Evolutionary conservation across 2,329 filamentous ascomycete genomes (phyloP).

Genomic region (Colletotrichum trifolii): DNA sequence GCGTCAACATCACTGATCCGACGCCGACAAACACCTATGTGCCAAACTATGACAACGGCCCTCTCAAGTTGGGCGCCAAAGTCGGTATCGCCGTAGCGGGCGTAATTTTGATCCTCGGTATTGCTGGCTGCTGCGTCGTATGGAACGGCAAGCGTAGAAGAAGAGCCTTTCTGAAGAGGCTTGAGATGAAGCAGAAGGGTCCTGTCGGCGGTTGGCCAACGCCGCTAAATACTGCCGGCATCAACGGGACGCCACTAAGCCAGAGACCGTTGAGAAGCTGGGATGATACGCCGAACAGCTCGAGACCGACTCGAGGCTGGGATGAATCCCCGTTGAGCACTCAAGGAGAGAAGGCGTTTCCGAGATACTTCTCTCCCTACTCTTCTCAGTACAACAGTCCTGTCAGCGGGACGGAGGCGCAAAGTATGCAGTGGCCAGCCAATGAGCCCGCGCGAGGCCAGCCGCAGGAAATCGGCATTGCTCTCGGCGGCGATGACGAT

Average conservation of each 20-base stretch:
- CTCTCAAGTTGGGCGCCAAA: constrained; percentile 64
- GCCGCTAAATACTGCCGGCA: constrained; percentile 41
- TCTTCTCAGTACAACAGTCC: constrained; percentile 61
- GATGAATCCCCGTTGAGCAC: constrained; percentile 60
- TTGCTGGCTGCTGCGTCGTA: constrained; percentile 64
- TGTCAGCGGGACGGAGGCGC: constrained; percentile 47
- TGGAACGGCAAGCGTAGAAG: constrained; percentile 67
- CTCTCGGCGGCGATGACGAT: constrained; percentile 52
- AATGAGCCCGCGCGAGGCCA: constrained; percentile 36
- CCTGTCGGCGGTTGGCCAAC: constrained; percentile 56
- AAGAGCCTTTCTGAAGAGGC: constrained; percentile 60
- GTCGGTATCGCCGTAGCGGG: constrained; percentile 68
- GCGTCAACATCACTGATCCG: constrained; percentile 63
- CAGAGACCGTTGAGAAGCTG: constrained; percentile 54
- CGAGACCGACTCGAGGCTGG: constrained; percentile 64
- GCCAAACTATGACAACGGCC: constrained; percentile 54
- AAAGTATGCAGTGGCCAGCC: constrained; percentile 50
- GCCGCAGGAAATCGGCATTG: constrained; percentile 53
- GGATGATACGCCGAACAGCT: constrained; percentile 67
- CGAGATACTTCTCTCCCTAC: constrained; percentile 69
- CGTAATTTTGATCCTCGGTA: constrained; percentile 58
- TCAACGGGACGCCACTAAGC: constrained; percentile 39
- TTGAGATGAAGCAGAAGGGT: constrained; percentile 51
- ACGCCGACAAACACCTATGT: constrained; percentile 52
- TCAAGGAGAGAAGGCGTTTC: constrained; percentile 51